Evolutionary conservation across 805 yeast species (phyloP).

Genomic region (Suhomyces emberorum): DNA sequence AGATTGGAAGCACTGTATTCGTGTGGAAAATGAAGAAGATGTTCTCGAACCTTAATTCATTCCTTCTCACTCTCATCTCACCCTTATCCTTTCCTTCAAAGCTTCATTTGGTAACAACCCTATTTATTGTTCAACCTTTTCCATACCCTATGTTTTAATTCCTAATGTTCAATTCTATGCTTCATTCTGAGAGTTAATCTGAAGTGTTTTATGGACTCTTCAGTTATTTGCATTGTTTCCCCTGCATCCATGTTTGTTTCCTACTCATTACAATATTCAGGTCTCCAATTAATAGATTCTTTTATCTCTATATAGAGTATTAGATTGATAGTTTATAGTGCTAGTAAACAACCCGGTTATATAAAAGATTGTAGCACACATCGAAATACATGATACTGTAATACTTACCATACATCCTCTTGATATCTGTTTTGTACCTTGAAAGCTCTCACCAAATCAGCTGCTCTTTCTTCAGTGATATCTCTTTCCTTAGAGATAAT

Average conservation of each 20-base stretch:
- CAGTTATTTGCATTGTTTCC: background rate
- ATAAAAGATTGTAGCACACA: background rate
- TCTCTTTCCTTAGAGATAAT: constrained; percentile 63
- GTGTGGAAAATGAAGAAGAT: constrained; percentile 3
- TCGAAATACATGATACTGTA: no score
- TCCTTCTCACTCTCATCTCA: no score
- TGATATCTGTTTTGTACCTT: constrained; percentile 87
- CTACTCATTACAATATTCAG: background rate
- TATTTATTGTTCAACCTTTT: constrained; percentile 3
- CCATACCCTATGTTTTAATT: background rate
- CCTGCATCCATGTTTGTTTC: background rate
- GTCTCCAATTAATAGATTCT: background rate
- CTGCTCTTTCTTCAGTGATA: constrained; percentile 65
- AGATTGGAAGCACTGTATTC: constrained; percentile 28
- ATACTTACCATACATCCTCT: constrained; percentile 89
- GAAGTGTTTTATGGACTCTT: background rate
- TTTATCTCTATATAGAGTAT: background rate
- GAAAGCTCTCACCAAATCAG: constrained; percentile 71
- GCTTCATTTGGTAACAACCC: constrained; percentile 1
- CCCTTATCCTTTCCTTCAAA: no score
- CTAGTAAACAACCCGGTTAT: background rate
- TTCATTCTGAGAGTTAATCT: background rate
- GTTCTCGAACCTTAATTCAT: constrained; percentile 2
- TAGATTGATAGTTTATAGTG: background rate
- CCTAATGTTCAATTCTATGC: background rate